Conservation (phyloP, 495 filamentous ascomycete species). For the Saxophila tyrrhenica region DNA sequence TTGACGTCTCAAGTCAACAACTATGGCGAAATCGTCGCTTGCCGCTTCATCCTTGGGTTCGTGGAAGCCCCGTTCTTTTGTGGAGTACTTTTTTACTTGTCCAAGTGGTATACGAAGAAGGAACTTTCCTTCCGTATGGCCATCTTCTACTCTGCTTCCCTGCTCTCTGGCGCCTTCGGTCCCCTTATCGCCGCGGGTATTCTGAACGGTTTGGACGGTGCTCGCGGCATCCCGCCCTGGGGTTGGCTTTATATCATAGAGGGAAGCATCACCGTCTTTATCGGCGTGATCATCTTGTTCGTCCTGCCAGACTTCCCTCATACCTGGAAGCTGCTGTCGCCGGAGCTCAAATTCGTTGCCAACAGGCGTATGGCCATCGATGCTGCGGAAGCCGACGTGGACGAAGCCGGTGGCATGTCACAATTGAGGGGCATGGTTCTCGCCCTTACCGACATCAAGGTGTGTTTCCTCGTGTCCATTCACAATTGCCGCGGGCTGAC, state of each 20-base stretch:
- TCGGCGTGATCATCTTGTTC: constrained; percentile 16
- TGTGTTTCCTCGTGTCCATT: background rate
- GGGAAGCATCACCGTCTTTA: constrained; percentile 21
- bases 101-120: constrained; percentile 49
- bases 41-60: constrained; percentile 37
- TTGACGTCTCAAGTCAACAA: constrained; percentile 41
- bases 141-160: constrained; percentile 34
- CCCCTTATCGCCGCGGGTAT: constrained; percentile 33
- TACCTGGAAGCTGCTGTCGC: constrained; percentile 34
- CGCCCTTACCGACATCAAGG: constrained; percentile 40
- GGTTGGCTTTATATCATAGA: constrained; percentile 25
- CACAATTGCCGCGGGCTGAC: background rate
- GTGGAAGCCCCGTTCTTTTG: constrained; percentile 35
- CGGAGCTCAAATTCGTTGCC: constrained; percentile 40
- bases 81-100: constrained; percentile 43
- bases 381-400: constrained; percentile 37
- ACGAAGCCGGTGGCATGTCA: constrained; percentile 37
- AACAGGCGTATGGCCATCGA: constrained; percentile 38
- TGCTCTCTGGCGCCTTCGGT: constrained; percentile 31
- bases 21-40: constrained; percentile 43
- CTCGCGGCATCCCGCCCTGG: constrained; percentile 17
- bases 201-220: constrained; percentile 23
- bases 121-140: constrained; percentile 49
- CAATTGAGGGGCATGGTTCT: constrained; percentile 41
- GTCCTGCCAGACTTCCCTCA: constrained; percentile 22